Base-by-base conservation (phyloP, 768 basidiomycete genomes). In the Calocera cornea region DNA sequence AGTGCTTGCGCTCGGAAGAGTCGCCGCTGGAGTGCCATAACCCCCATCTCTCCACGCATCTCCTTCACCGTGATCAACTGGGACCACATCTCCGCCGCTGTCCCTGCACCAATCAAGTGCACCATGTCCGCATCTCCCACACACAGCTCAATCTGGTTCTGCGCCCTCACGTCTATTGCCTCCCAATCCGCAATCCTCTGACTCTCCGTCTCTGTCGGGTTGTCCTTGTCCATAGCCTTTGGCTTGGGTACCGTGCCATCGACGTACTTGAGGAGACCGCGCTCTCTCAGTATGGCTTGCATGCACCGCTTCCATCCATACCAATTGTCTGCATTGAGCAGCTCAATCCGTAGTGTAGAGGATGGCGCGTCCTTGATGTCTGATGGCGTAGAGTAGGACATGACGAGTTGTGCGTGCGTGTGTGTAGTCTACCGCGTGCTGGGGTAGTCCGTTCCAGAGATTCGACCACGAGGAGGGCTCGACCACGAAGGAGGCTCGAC, bases 31-130 rank as follows among this genome's bases (percentile, higher is more conserved):
- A 72, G 64, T 2, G 69, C 66, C 0, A 77, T 67, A 19, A 78
- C 71, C 2, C 73, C 74, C 8, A 77, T 68, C 10, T 73, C 64
- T 2, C 78, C 77, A 33, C 69, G 63, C 2, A 72, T 66, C 68
- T 77, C 75, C 60, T 75, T 76, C 38, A 75, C 75, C 1, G 68
- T 67, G n/a, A 65, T 65, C 31, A 80, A 70, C 17, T 71, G 68
- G 29, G 69, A 66, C 75, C 78, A 79, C 19, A 75, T 74, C 8
- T 72, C 72, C 1, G 67, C 65, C 2, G 76, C 72, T 3, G 73
- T 76, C 31, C 24, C 68, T 1, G 73, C 68, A 5, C 70, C 68
- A 17, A 72, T 69, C 36, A 78, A 72, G 68, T 78, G 73, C 0
- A 75, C 74, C 36, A 79, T 69, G 11, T 73, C 69, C 1, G 41